These are phyloP conservation scores for Elongisporangium anandrum DNA, from an alignment of 352 stramenopile species.

Conservation along the genomic window DNA sequence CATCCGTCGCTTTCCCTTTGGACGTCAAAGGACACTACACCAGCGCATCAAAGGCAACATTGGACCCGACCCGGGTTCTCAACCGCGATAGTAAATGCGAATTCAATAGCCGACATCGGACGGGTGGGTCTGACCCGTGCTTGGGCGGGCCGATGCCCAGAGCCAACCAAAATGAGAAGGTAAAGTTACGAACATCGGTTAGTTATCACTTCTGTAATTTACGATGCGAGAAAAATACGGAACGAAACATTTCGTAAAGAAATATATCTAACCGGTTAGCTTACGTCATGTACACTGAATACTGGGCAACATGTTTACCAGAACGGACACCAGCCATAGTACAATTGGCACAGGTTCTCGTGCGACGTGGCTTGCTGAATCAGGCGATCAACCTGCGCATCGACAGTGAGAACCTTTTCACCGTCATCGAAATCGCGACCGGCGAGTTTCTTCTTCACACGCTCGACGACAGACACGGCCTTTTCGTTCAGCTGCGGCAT, in stretches of 20 bases:
- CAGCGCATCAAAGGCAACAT: background rate
- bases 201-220: background rate
- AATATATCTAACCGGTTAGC: background rate
- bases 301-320: constrained; percentile 38
- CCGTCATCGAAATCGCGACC: constrained; percentile 96
- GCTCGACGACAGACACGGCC: constrained; percentile 94
- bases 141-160: background rate
- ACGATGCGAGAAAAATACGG: background rate
- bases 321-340: constrained; percentile 97
- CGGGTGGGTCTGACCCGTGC: background rate
- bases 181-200: background rate
- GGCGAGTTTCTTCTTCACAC: constrained; percentile 99
- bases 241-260: too few species aligned
- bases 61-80: background rate
- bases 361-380: constrained; percentile 98
- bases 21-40: background rate
- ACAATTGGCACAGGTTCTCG: constrained; percentile 99
- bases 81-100: background rate
- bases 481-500: constrained; percentile 85
- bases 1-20: background rate
- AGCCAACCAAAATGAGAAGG: background rate
- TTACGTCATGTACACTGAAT: constrained; percentile 1
- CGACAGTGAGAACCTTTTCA: constrained; percentile 70
- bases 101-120: background rate
- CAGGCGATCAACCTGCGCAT: constrained; percentile 96